Conservation (phyloP, 257 asterid genomes). For the Petunia secreta region DNA sequence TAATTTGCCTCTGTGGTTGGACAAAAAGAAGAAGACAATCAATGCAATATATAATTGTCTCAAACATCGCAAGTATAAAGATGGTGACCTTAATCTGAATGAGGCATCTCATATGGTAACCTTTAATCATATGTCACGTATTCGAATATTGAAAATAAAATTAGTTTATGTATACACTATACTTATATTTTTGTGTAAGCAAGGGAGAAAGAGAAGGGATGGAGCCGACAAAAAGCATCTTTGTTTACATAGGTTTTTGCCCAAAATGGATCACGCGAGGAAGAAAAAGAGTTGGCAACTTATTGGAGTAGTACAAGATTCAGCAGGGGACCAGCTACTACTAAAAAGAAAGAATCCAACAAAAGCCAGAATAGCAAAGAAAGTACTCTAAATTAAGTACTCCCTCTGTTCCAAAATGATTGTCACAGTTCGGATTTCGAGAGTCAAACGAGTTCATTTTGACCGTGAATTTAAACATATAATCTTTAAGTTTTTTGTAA, state of each 20-base stretch:
- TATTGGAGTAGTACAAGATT: neutral
- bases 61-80: neutral
- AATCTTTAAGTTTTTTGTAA: no score
- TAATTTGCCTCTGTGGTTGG: no score
- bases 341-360: neutral
- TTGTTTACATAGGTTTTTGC: slow-evolving; percentile 32
- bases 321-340: neutral
- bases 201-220: neutral
- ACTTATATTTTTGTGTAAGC: neutral
- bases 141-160: neutral
- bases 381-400: no score
- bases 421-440: no score
- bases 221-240: slow-evolving; percentile 43
- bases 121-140: neutral
- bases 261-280: slow-evolving; percentile 13
- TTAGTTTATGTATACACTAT: neutral
- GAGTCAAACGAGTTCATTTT: no score
- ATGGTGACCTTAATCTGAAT: neutral
- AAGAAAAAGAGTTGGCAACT: neutral
- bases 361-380: neutral
- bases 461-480: no score
- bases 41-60: no score
- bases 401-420: no score
- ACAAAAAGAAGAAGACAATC: no score
- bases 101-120: neutral